A percentile compares a stretch with the other conserved stretches of the same genome.
phyloP scores from a whole-genome alignment of 1,139 yeast species.

The Nakaseomyces kungkrabaensis region DNA sequence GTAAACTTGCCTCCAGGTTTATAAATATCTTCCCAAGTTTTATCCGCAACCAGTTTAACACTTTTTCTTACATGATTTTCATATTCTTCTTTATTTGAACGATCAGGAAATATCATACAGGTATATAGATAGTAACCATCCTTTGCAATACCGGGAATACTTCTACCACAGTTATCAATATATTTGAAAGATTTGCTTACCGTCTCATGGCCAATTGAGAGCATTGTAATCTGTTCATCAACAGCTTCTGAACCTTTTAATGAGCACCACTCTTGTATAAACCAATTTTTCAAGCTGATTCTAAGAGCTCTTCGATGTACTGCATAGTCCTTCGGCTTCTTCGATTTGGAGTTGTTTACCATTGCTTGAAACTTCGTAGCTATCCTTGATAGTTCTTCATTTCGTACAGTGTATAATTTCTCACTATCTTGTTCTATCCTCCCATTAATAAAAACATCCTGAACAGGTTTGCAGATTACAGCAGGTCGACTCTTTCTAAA shows the following conservation, averaged over 20 bases:
- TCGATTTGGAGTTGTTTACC: constrained; percentile 16
- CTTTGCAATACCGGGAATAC: constrained; percentile 18
- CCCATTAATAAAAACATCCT: constrained; percentile 25
- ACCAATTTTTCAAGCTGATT: constrained; percentile 32
- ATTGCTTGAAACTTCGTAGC: constrained; percentile 1
- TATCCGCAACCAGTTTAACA: constrained; percentile 25
- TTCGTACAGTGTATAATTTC: constrained; percentile 3
- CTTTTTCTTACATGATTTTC: constrained; percentile 29
- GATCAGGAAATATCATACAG: constrained; percentile 34
- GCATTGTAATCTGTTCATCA: constrained; percentile 7
- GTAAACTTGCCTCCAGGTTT: constrained; percentile 4
- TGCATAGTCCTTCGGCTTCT: constrained; percentile 35
- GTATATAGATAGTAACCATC: constrained; percentile 43
- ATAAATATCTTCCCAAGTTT: constrained; percentile 14
- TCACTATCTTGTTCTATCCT: constrained; percentile 8
- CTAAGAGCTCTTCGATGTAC: constrained; percentile 34
- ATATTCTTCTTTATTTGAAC: constrained; percentile 29
- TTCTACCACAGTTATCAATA: constrained; percentile 9
- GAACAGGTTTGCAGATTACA: constrained; percentile 24
- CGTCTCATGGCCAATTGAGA: neutral
- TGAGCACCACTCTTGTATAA: constrained; percentile 26
- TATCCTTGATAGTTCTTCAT: constrained; percentile 6
- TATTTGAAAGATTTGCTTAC: constrained; percentile 3
- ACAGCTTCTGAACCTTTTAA: constrained; percentile 18
- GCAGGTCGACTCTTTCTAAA: constrained; percentile 47